Evolutionary conservation across 2,329 filamentous ascomycete genomes (phyloP).

Genomic region (Colletotrichum cereale): DNA sequence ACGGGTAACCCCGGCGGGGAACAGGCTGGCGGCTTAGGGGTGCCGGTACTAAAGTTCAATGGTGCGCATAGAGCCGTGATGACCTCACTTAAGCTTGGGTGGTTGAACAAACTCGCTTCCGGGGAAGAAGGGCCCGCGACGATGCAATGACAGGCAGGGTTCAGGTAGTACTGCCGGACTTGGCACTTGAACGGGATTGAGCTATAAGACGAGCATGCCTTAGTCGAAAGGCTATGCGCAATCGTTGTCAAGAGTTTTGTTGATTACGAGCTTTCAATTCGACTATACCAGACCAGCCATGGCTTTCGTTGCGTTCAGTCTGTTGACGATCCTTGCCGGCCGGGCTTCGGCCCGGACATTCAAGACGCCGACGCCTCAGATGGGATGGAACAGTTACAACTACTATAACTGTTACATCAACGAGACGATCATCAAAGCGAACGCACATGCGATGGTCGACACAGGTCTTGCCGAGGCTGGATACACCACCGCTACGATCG

Average conservation of each 20-base stretch:
- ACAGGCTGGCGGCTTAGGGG: not conserved
- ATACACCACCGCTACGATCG: conserved; percentile 68
- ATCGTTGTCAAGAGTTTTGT: not conserved
- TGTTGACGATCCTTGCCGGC: conserved; percentile 19
- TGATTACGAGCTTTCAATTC: not conserved
- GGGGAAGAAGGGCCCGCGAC: conserved; percentile 34
- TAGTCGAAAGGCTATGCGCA: not conserved
- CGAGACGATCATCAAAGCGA: conserved; percentile 62
- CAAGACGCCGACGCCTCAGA: conserved; percentile 53
- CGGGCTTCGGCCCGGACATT: conserved; percentile 36
- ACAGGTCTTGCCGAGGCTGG: conserved; percentile 64
- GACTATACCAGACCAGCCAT: conserved; percentile 2
- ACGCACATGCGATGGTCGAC: conserved; percentile 65
- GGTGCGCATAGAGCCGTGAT: conserved; percentile 37
- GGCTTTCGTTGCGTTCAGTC: conserved; percentile 15
- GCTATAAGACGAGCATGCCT: conserved; percentile 19
- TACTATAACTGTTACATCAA: conserved; percentile 63
- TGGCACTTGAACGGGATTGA: not conserved
- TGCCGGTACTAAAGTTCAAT: conserved; percentile 27
- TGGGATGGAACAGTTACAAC: conserved; percentile 73
- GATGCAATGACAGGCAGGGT: not conserved
- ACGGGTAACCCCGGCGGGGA: not conserved
- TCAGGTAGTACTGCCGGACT: conserved; percentile 1
- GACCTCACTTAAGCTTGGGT: conserved; percentile 26
- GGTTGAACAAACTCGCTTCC: not conserved